A percentile compares a stretch with the other conserved stretches of the same genome.
phyloP scores from a whole-genome alignment of 1,284 basidiomycete genomes.

The Moesziomyces parantarcticus region DNA sequence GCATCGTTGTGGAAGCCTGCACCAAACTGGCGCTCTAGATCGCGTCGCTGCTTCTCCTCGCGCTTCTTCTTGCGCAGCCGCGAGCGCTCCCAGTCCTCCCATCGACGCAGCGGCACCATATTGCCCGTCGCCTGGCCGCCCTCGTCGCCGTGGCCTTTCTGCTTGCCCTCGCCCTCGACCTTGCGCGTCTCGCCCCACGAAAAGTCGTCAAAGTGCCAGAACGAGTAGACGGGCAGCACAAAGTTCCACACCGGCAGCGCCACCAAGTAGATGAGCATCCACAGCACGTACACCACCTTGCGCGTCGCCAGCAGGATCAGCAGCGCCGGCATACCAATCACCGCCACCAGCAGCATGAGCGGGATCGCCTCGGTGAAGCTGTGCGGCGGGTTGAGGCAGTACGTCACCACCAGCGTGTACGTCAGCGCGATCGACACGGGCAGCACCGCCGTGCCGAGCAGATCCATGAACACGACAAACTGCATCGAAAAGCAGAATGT shows the following conservation, averaged over 20 bases:
- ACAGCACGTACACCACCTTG: constrained; percentile 93
- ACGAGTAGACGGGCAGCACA: constrained; percentile 82
- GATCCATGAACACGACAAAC: constrained; percentile 98
- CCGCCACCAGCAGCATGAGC: constrained; percentile 84
- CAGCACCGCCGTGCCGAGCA: constrained; percentile 92
- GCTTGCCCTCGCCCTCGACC: constrained; percentile 75
- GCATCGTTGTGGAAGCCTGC: constrained; percentile 76
- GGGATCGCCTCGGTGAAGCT: constrained; percentile 94
- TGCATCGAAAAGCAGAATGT: constrained; percentile 74
- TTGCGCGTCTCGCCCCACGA: constrained; percentile 99
- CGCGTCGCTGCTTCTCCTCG: constrained; percentile 78
- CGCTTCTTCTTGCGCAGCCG: constrained; percentile 88
- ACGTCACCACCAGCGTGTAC: constrained; percentile 85
- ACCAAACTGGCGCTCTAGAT: constrained; percentile 69
- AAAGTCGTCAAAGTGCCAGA: constrained; percentile 99
- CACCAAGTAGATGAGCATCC: constrained; percentile 95
- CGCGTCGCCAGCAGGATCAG: constrained; percentile 92
- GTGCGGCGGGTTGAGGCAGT: constrained; percentile 80
- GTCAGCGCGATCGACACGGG: constrained; percentile 94
- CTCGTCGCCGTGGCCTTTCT: constrained; percentile 79
- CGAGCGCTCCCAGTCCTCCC: constrained; percentile 99
- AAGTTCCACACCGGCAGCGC: constrained; percentile 74
- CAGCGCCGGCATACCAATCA: constrained; percentile 91
- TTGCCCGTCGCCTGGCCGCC: constrained; percentile 73
- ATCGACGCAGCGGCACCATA: constrained; percentile 86